Base-by-base conservation (phyloP, 2,329 filamentous ascomycete species). In the Arthrobotrys musiformis region DNA sequence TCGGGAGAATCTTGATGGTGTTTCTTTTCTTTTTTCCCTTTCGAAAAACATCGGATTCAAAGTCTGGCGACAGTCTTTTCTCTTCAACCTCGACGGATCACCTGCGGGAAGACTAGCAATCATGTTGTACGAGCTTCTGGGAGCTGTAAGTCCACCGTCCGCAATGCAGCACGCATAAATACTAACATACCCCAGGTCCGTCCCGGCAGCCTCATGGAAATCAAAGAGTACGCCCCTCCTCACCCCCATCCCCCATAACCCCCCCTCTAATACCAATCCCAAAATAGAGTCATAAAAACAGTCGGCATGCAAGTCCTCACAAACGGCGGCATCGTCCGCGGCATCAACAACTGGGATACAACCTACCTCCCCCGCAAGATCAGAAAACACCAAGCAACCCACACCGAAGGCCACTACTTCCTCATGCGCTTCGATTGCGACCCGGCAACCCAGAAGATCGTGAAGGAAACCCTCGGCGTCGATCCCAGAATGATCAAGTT, bases 101-200 rank as follows among this genome's bases (percentile, higher is more conserved):
- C 42, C 9, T 19, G 28, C 48, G 35, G 26, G 22, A 37, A 28
- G 24, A 35, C 54, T 30, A 22, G 79, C 81, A 83, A 87, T 84
- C 80, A 97, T 99, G 95, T 87, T 99, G 86, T 99, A 99, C 87
- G 95, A 99, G 86, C 87, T 98, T 82, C 95, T 99, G 85, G 95
- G 92, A 84, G 91, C 97, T 85, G 95, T 97, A 86, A 82, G 91
- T 86, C 9, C n/a, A 56, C 7, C n/a, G n/a, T n/a, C n/a, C n/a
- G n/a, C n/a, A 46, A 35, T 60, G 6, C 19, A 24, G n/a, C 9
- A 22, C 44, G n/a, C n/a, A n/a, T n/a, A n/a, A 11, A 15, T 48
- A 13, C 44, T 48, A 48, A 48, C 22, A 48, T 48, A 26, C 50
- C 44, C 24, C 83, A 98, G 95, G 93, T 97, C 86, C 94, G 95